phyloP scores from a whole-genome alignment of 169 alveolate species.

The Plasmodium gonderi region DNA sequence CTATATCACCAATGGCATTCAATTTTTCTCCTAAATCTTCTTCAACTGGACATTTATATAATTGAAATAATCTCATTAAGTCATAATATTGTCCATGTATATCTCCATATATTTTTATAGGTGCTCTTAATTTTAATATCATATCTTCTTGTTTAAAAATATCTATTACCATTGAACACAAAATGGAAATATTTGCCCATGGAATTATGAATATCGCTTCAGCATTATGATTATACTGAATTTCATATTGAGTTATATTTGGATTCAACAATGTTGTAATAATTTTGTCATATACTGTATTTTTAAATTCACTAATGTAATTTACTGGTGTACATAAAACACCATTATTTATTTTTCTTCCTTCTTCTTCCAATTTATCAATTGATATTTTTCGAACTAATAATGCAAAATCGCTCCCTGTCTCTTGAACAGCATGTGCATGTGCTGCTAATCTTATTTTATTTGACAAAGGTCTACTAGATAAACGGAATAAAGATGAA shows the following conservation, averaged over 20 bases:
- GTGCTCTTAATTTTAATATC: conserved; percentile 97
- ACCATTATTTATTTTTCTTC: conserved; percentile 86
- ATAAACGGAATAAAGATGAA: conserved; percentile 44
- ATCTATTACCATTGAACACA: conserved; percentile 82
- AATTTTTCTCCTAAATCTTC: conserved; percentile 87
- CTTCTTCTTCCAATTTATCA: conserved; percentile 92
- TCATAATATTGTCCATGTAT: conserved; percentile 99
- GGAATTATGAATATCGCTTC: conserved; percentile 83
- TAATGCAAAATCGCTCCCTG: conserved; percentile 87
- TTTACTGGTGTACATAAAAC: conserved; percentile 79
- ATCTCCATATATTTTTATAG: conserved; percentile 98
- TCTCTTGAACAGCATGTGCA: conserved; percentile 87
- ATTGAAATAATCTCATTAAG: conserved; percentile 95
- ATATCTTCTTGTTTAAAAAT: conserved; percentile 95
- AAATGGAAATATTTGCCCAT: conserved; percentile 84
- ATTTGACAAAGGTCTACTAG: conserved; percentile 75
- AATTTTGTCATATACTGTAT: conserved; percentile 84
- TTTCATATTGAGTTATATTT: conserved; percentile 77
- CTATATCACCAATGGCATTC: conserved; percentile 96
- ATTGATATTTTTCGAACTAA: conserved; percentile 90
- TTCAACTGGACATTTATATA: conserved; percentile 90
- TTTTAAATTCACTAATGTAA: conserved; percentile 75
- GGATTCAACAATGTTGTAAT: conserved; percentile 80
- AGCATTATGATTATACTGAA: conserved; percentile 73
- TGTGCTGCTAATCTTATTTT: conserved; percentile 85